Base-by-base conservation (phyloP, 2,329 filamentous ascomycete genomes). In the Echinosphaeria canescens region DNA sequence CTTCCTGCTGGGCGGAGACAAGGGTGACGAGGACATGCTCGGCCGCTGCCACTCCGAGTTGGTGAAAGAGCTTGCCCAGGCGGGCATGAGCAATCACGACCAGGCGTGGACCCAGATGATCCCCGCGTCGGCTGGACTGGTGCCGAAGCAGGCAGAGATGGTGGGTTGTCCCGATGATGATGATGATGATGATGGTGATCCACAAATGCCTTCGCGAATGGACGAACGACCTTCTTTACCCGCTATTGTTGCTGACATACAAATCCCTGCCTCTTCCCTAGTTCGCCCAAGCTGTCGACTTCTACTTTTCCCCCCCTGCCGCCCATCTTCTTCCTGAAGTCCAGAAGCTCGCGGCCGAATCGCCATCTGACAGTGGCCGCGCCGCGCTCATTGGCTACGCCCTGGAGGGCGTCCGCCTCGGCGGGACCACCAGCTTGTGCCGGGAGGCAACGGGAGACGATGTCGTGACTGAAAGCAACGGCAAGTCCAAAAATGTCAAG, bases 241-340 rank as follows among this genome's bases (percentile, higher is more conserved):
- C n/a, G n/a, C n/a, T n/a, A n/a, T n/a, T n/a, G n/a, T 13, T 13
- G 10, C 4, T 8, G 2, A 13, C 14, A 10, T 11, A 13, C 6
- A n/a, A 15, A 19, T 13, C 10, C 11, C 15, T 13, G 7, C 15
- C 11, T 18, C 13, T 5, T 10, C 11, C n/a, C 9, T 32, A 70
- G 57, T 80, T 82, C 41, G 66, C 72, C 2, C 72, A 78, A 49
- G 58, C 74, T 2, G 53, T 81, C 12, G 75, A 82, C 41, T 81
- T 65, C 48, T 82, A 75, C 41, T 56, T 82, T 5, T 61, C 63
- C 0, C 50, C 59, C 3, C 48, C 61, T 17, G 62, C 66, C 36
- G 47, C 53, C 29, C 36, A 50, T 10, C 54, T 80, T 38, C 45
- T 75, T 1, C 51, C 62, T 0, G 62, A 69, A 23, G 57, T 84